Conservation (phyloP, 2,329 filamentous ascomycete species). For the Neofusicoccum ribis region DNA sequence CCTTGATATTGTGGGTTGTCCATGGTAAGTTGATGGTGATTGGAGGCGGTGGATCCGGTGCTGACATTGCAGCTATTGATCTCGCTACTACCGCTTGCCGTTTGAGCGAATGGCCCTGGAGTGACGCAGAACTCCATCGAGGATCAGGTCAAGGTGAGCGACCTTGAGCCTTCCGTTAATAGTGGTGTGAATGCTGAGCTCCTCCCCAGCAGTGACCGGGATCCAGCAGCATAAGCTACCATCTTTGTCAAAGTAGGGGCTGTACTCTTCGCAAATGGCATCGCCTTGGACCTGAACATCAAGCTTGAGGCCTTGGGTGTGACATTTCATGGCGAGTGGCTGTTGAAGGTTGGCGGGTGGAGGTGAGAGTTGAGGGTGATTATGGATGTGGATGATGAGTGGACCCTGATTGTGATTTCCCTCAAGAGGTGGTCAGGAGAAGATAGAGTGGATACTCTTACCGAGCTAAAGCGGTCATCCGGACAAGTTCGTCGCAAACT, state of each 20-base stretch:
- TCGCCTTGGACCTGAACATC: background rate
- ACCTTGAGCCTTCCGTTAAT: slow-evolving; percentile 35
- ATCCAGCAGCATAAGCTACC: slow-evolving; percentile 39
- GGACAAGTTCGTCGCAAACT: too few relatives aligned
- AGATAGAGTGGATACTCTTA: too few relatives aligned
- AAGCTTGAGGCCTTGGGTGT: background rate
- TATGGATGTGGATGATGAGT: too few relatives aligned
- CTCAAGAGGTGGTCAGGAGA: too few relatives aligned
- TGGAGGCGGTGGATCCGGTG: too few relatives aligned
- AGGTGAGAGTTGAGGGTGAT: too few relatives aligned
- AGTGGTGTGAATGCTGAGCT: slow-evolving; percentile 31
- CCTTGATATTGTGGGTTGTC: background rate
- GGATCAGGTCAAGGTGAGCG: slow-evolving; percentile 36
- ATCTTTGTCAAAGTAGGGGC: slow-evolving; percentile 24
- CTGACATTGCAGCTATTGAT: too few relatives aligned
- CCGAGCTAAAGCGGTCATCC: too few relatives aligned
- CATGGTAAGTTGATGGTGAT: too few relatives aligned
- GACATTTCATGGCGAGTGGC: background rate
- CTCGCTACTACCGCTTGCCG: background rate
- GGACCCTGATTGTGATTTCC: too few relatives aligned
- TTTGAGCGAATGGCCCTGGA: slow-evolving; percentile 16
- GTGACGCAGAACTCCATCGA: slow-evolving; percentile 39
- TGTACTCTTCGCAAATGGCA: slow-evolving; percentile 26
- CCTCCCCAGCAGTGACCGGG: slow-evolving; percentile 33
- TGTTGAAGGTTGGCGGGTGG: background rate